A percentile compares a stretch with the other conserved stretches of the same genome.
phyloP scores from a whole-genome alignment of 768 basidiomycete genomes.

The Leccinum disarticulatum region DNA sequence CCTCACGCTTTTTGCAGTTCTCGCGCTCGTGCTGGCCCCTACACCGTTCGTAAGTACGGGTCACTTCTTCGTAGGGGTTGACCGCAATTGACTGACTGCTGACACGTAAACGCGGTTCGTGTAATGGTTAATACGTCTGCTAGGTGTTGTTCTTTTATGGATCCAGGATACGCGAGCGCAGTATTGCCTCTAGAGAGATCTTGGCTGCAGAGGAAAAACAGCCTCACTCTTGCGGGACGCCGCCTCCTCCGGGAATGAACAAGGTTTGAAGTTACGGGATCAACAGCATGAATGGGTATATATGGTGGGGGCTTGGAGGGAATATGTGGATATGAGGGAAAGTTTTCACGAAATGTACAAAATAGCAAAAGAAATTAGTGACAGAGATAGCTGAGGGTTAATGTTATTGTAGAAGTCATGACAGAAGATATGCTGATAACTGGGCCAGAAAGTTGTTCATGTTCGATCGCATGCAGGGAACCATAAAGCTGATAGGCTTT shows the following conservation, averaged over 20 bases:
- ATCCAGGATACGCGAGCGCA: slow-evolving; percentile 32
- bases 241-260: slow-evolving; percentile 1
- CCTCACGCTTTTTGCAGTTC: slow-evolving; percentile 26
- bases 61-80: not conserved
- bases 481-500: slow-evolving; percentile 14
- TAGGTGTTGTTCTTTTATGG: slow-evolving; percentile 32
- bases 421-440: no score
- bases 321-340: no score
- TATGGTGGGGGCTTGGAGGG: no score
- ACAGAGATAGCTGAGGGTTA: no score
- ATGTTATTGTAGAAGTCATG: no score
- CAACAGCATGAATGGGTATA: not conserved
- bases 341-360: no score
- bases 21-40: slow-evolving; percentile 43
- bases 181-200: slow-evolving; percentile 22
- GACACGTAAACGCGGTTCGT: not conserved
- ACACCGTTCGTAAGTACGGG: slow-evolving; percentile 41
- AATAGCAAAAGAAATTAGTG: no score
- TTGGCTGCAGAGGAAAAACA: slow-evolving; percentile 16
- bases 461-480: slow-evolving; percentile 3
- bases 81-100: not conserved
- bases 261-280: not conserved
- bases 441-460: not conserved
- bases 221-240: not conserved
- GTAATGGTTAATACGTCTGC: not conserved